Base-by-base conservation (phyloP, 1,139 yeast genomes). In the Tardiomyces blankii region DNA sequence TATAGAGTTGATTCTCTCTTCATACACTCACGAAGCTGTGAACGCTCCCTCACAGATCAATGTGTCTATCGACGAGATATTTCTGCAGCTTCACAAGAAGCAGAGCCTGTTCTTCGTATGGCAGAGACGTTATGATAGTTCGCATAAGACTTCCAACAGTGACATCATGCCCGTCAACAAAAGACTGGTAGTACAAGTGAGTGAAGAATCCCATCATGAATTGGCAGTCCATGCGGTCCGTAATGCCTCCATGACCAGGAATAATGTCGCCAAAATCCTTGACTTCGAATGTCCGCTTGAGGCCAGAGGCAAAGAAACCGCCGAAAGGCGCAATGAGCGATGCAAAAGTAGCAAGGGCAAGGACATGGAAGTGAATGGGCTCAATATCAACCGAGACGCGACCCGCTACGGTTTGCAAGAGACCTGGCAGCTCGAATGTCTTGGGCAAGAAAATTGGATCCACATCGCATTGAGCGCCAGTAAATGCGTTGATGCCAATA, bases 251-350 rank as follows among this genome's bases (percentile, higher is more conserved):
- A 61, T 91, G 99, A 38, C 99, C 99, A 11, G 95, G 95, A 52
- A 86, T 86, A 18, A 95, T 84, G 61, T 85, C 89, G 50, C 95
- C 95, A 60, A 86, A 86, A 64, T 86, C 95, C 66, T 86, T 86
- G 48, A 89, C 89, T 58, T 93, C 85, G 69, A 91, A 89, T n/a
- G 97, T 88, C 65, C 99, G 80, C 70, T 91, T 91, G 57, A 93
- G 74, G 13, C 98, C 99, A 44, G 95, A 83, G 2, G 98, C 98
- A 58, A 91, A 91, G 65, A 91, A 91, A 1, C 99, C 99, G 46
- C 99, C 99, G 63, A 91, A 91, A 48, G 99, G 99, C 1, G 99
- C 99, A 64, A 91, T 83, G 54, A 93, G 74, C 1, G 97, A 89
- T 8, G 99, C 98, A 73, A 93, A 91, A 2, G 95, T 83, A 12